Base-by-base conservation (phyloP, 2,329 filamentous ascomycete genomes). In the Aspergillus sp. region DNA sequence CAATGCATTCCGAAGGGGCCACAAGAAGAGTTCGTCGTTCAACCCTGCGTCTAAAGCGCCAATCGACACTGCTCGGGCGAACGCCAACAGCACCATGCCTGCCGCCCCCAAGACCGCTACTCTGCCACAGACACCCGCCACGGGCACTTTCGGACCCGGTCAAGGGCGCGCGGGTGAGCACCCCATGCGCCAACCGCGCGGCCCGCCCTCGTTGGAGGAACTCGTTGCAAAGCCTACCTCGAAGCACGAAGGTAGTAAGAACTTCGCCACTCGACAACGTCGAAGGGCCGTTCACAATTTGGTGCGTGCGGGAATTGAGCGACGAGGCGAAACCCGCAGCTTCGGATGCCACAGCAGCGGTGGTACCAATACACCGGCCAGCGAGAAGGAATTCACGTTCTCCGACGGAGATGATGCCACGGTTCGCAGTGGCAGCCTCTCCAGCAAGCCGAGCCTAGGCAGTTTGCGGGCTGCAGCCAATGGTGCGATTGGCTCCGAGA, bases 161-260 rank as follows among this genome's bases (percentile, higher is more conserved):
- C 93, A 97, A 75, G 91, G 84, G 60, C 92, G 95, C 73, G 92
- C 92, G 71, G 95, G 95, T 67, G 95, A 98, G 78, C 95, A 99
- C 73, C 95, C 95, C 9, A 80, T 91, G 55, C 92, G 95, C 60
- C 95, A 99, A 78, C 95, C 95, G 55, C 91, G 92, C 64, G 93
- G 93, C 5, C 95, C 95, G 24, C 95, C 95, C 14, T 87, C 91
- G 14, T 84, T 98, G 54, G 95, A 99, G 67, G 95, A 99, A 79
- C 87, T 99, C 61, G 86, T 89, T 71, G 85, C 89, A 20, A 95
- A 93, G 78, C 95, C 95, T 1, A 98, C 94, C 9, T 88, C 91
- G 66, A 96, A 92, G 80, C 87, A 94, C 64, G 94, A 98, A 75
- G 95, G 94, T 24, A 97, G 94, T 87, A 82, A 97, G 86, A 99